Evolutionary conservation across 2,329 filamentous ascomycete species (phyloP).

Genomic region (Aspergillus latus): DNA sequence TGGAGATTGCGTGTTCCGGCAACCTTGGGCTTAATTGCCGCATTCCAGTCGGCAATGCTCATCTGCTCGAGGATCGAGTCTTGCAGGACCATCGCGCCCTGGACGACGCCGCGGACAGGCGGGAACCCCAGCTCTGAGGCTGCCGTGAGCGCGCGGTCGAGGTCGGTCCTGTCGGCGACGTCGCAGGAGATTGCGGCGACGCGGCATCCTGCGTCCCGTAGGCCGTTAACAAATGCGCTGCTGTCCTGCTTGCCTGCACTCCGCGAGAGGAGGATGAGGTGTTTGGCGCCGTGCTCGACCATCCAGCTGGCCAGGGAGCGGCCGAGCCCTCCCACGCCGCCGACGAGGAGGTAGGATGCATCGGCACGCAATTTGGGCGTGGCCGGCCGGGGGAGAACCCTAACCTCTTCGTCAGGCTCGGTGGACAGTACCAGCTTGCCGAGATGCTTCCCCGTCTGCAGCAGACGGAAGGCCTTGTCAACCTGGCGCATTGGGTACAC

Average conservation of each 20-base stretch:
- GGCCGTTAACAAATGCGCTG: not conserved
- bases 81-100: constrained; percentile 31
- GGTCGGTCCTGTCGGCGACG: not conserved
- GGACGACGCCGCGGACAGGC: constrained; percentile 35
- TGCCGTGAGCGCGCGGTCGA: not conserved
- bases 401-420: not conserved
- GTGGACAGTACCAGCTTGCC: constrained; percentile 39
- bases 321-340: constrained; percentile 21
- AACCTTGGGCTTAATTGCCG: constrained; percentile 42
- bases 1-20: constrained; percentile 41
- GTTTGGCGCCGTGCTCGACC: constrained; percentile 15
- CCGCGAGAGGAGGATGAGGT: constrained; percentile 10
- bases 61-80: constrained; percentile 41
- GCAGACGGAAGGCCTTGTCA: constrained; percentile 29
- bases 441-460: constrained; percentile 38
- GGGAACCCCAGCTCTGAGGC: not conserved
- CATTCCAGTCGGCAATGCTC: constrained; percentile 40
- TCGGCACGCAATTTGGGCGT: not conserved
- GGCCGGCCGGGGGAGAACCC: not conserved
- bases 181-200: not conserved
- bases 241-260: not conserved
- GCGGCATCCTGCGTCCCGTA: not conserved
- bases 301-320: constrained; percentile 12
- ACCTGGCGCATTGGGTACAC: constrained; percentile 8
- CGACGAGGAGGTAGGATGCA: constrained; percentile 19